Evolutionary conservation across 768 basidiomycete genomes (phyloP).

Genomic region (Sarcomyxa edulis): DNA sequence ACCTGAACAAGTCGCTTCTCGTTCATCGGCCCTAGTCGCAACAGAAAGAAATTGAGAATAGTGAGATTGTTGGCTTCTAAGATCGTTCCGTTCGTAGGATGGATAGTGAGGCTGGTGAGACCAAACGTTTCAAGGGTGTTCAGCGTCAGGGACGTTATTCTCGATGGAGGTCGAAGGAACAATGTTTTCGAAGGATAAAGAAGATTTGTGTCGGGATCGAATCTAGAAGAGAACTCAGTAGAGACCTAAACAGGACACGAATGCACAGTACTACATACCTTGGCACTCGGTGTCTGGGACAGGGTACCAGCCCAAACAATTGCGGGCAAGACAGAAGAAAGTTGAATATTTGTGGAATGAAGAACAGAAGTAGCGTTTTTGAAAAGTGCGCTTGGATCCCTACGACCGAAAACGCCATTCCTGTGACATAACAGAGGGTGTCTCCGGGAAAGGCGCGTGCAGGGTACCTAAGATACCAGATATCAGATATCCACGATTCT

Average conservation of each 20-base stretch:
- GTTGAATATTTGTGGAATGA: conserved; percentile 97
- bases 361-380: conserved; percentile 94
- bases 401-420: conserved; percentile 98
- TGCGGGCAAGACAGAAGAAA: conserved; percentile 94
- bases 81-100: conserved; percentile 53
- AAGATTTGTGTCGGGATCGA: conserved; percentile 69
- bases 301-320: conserved; percentile 88
- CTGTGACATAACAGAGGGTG: conserved; percentile 94
- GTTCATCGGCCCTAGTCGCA: conserved; percentile 77
- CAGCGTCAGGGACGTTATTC: conserved; percentile 49
- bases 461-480: conserved; percentile 69
- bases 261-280: conserved; percentile 41
- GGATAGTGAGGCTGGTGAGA: conserved; percentile 57
- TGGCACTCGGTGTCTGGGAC: conserved; percentile 92
- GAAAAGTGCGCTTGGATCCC: conserved; percentile 97
- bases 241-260: conserved; percentile 4
- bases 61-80: conserved; percentile 83
- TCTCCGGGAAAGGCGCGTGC: conserved; percentile 94
- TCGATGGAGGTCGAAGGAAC: conserved; percentile 56
- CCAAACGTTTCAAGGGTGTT: conserved; percentile 56
- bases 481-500: conserved; percentile 7
- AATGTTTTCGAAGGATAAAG: conserved; percentile 69
- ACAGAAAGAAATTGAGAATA: conserved; percentile 80
- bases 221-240: conserved; percentile 37
- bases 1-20: conserved; percentile 75